A percentile compares a stretch with the other conserved stretches of the same genome.
Evolutionary conservation across 306 rosid species (phyloP).

Genomic region (Castanea crenata): DNA sequence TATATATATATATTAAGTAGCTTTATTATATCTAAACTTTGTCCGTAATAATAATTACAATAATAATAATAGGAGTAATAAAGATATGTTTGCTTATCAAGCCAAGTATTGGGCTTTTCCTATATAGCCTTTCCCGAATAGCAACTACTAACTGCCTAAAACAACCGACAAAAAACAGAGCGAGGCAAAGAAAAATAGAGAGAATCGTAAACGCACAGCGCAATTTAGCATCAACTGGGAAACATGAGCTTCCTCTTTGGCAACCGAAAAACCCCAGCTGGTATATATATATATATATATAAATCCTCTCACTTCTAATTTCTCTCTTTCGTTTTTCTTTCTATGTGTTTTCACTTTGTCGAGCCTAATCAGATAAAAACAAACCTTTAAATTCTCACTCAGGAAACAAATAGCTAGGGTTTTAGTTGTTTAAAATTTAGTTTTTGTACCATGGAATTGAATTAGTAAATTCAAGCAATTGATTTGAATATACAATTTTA

Average conservation of each 20-base stretch:
- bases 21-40: too few relatives aligned
- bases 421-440: too few relatives aligned
- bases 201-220: neutral
- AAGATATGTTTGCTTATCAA: too few relatives aligned
- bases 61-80: too few relatives aligned
- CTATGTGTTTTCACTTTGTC: neutral
- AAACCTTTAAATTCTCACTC: too few relatives aligned
- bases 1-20: too few relatives aligned
- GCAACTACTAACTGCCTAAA: neutral
- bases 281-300: conserved; percentile 13
- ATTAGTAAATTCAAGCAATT: neutral
- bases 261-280: conserved; percentile 77
- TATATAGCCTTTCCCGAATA: neutral
- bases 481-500: neutral
- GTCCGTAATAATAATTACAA: too few relatives aligned
- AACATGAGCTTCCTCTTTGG: conserved; percentile 80
- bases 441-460: neutral
- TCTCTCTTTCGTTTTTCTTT: neutral
- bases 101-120: too few relatives aligned
- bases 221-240: neutral
- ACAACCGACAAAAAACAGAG: neutral
- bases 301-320: neutral
- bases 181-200: neutral
- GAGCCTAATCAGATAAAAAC: neutral
- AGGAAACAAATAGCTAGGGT: neutral